Evolutionary conservation across 139 green algal genomes (phyloP).

Genomic region (Chlamydomonas eustigma): DNA sequence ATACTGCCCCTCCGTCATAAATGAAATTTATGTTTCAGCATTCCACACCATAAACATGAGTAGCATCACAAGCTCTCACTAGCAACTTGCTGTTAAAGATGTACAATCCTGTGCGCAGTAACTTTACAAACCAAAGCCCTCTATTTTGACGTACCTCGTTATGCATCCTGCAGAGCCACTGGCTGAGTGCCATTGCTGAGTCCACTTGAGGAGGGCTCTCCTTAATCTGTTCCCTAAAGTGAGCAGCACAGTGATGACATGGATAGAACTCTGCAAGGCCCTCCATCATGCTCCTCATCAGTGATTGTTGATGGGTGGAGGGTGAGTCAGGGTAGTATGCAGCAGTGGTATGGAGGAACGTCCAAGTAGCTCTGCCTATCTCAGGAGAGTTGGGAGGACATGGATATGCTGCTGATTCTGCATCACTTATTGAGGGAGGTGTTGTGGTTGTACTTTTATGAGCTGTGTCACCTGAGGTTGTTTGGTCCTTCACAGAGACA

Average conservation of each 20-base stretch:
- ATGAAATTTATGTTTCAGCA: too few species aligned
- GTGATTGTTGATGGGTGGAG: constrained; percentile 30
- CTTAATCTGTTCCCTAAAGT: not conserved
- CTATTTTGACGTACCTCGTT: constrained; percentile 27
- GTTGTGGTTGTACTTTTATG: too few species aligned
- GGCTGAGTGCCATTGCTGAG: constrained; percentile 17
- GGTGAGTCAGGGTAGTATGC: constrained; percentile 57
- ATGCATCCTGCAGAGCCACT: constrained; percentile 51
- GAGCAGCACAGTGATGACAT: constrained; percentile 32
- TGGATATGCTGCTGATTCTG: too few species aligned
- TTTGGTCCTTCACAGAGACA: too few species aligned
- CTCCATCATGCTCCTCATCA: constrained; percentile 40
- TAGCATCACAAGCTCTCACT: too few species aligned
- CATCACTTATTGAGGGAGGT: too few species aligned
- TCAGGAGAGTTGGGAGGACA: constrained; percentile 42
- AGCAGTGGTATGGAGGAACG: constrained; percentile 59
- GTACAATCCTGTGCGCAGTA: too few species aligned
- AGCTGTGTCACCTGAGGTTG: too few species aligned
- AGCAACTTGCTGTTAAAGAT: too few species aligned
- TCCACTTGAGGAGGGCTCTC: constrained; percentile 29
- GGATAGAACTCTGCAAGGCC: constrained; percentile 55
- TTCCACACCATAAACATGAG: too few species aligned
- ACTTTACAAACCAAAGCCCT: not conserved
- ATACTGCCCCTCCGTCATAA: too few species aligned
- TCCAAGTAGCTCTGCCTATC: constrained; percentile 53